A percentile compares a stretch with the other conserved stretches of the same genome.
Conservation (phyloP, 176 grass and related monocot genomes). For the Cocos nucifera region DNA sequence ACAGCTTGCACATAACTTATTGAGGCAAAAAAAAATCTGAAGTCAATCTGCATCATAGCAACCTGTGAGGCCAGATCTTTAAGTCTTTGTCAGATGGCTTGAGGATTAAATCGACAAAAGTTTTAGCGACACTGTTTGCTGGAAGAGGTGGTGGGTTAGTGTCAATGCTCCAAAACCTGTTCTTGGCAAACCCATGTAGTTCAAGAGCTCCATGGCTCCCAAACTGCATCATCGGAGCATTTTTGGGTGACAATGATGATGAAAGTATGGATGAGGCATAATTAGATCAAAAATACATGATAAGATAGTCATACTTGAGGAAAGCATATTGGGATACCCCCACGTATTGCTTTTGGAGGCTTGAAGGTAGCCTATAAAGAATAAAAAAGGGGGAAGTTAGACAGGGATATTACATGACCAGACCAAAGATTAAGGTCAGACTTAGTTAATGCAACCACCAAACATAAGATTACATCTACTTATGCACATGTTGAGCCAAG, state of each 20-base stretch:
- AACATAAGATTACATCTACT: no score
- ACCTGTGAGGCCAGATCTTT: slow-evolving; percentile 86
- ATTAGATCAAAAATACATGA: slow-evolving; percentile 11
- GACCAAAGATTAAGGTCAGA: no score
- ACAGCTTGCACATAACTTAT: no score
- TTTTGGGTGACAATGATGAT: slow-evolving; percentile 2
- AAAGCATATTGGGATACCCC: slow-evolving; percentile 94
- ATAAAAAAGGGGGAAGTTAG: no score
- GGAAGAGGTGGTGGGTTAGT: slow-evolving; percentile 57
- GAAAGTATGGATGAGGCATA: background rate
- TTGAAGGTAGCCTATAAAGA: slow-evolving; percentile 65
- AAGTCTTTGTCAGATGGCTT: slow-evolving; percentile 64
- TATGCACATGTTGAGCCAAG: no score
- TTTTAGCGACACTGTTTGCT: slow-evolving; percentile 41
- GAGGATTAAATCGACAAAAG: slow-evolving; percentile 78
- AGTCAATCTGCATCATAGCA: slow-evolving; percentile 1
- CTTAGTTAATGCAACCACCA: no score
- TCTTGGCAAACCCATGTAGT: slow-evolving; percentile 82
- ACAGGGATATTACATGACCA: no score
- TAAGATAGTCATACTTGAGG: slow-evolving; percentile 65
- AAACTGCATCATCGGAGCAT: slow-evolving; percentile 50
- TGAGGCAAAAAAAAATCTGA: no score
- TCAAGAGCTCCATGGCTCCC: slow-evolving; percentile 77
- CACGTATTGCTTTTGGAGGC: slow-evolving; percentile 75
- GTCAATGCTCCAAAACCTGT: slow-evolving; percentile 62